Evolutionary conservation across 2,329 filamentous ascomycete genomes (phyloP).

Genomic region (Amylocarpus encephaloides): DNA sequence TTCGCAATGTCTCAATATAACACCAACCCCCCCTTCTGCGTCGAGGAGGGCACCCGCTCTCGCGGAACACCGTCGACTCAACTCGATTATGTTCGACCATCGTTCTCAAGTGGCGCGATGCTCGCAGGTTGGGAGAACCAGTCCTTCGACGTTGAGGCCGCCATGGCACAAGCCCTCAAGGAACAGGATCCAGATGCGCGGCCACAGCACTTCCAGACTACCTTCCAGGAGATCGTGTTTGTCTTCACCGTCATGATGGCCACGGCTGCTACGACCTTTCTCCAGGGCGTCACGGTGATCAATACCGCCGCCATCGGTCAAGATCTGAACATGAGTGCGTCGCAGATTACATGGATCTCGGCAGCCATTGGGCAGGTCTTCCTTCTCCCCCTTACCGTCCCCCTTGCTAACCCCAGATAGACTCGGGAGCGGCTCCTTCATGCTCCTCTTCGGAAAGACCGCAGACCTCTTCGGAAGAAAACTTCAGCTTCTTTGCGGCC

Average conservation of each 20-base stretch:
- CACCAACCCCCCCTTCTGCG: no score
- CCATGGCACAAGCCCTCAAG: slow-evolving; percentile 18
- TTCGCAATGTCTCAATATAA: no score
- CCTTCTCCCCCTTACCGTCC: background rate
- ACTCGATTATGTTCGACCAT: background rate
- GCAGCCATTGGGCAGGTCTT: slow-evolving; percentile 48
- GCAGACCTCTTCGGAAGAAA: slow-evolving; percentile 63
- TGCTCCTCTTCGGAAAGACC: slow-evolving; percentile 59
- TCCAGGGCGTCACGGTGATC: slow-evolving; percentile 53
- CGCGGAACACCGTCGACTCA: background rate
- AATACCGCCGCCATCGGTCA: slow-evolving; percentile 54
- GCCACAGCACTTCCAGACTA: slow-evolving; percentile 19
- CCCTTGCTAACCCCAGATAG: slow-evolving; percentile 29
- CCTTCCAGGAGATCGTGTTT: slow-evolving; percentile 24
- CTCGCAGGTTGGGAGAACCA: background rate
- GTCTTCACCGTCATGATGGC: slow-evolving; percentile 51
- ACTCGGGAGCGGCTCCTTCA: slow-evolving; percentile 56
- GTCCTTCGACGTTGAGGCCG: slow-evolving; percentile 24
- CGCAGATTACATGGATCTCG: slow-evolving; percentile 62
- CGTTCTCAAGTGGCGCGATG: background rate
- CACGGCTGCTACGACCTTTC: slow-evolving; percentile 55
- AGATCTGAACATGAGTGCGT: slow-evolving; percentile 57
- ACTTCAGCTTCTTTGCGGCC: slow-evolving; percentile 51
- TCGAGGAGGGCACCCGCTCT: background rate
- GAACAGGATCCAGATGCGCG: slow-evolving; percentile 19